Base-by-base conservation (phyloP, 164 flowering plant species). In the Aristolochia fimbriata region DNA sequence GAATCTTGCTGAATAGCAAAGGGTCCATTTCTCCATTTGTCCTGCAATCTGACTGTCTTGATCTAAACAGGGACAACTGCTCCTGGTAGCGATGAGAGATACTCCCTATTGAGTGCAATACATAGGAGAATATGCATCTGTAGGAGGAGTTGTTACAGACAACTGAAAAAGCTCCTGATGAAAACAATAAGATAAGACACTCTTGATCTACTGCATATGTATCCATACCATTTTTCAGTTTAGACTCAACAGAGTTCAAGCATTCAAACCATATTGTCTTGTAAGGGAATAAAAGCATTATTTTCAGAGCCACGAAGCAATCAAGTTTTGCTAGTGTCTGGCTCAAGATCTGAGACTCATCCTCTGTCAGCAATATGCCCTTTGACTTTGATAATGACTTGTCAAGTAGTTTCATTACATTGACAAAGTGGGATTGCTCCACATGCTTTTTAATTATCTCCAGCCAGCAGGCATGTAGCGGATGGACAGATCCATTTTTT, bases 391-490 rank as follows among this genome's bases (percentile, higher is more conserved):
- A 37, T 6, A 68, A 33, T 46, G 75, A 78, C 46, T 64, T 77
- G 57, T 91, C 96, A 6, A 91, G 69, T 66, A 86, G 49, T 68
- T 76, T 77, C 20, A 85, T 30, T 16, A 82, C 68, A 50, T 78
- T 78, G n/a, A 48, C 62, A 45, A 72, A 70, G 55, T 60, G 76
- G 20, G 85, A 80, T 15, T 65, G 30, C 13, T 30, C 15, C 1
- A 80, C 37, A 9, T 85, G 72, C 60, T 80, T 91, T 65, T 58
- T 76, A 30, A 85, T 66, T 20, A 88, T 59, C 54, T 74, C 87
- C 74, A 69, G 30, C 97, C 97, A 94, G 68, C 97, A 88, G 3
- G 25, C 63, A 68, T 91, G 99, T 21, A 94, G 73, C 47, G 97
- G 96, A 73, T 91, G 89, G 60, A 84, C 50, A 1, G 73, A 27